phyloP scores from a whole-genome alignment of 2,329 filamentous ascomycete genomes.

The Ophiocordyceps camponoti-leonardi region DNA sequence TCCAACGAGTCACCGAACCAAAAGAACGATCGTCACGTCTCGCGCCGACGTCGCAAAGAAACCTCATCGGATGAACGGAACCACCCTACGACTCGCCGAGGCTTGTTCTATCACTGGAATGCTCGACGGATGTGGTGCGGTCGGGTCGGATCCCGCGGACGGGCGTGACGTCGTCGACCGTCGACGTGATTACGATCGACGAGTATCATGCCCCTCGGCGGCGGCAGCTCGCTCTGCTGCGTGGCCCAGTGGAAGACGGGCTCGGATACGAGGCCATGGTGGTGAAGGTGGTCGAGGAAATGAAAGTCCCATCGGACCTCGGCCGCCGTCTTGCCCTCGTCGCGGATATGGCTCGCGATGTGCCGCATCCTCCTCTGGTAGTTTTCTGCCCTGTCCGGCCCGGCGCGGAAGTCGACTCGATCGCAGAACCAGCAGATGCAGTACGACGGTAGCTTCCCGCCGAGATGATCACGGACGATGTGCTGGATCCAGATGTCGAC shows the following conservation, averaged over 20 bases:
- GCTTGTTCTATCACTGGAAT: no score
- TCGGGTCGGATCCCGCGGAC: slow-evolving; percentile 6
- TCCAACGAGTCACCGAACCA: no score
- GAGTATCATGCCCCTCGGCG: neutral
- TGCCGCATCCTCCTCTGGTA: slow-evolving; percentile 29
- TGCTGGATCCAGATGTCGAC: slow-evolving; percentile 28
- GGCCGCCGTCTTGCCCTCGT: slow-evolving; percentile 5
- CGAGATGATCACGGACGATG: slow-evolving; percentile 18
- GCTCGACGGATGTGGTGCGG: neutral
- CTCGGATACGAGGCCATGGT: slow-evolving; percentile 10
- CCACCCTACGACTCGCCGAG: neutral
- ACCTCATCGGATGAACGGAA: neutral
- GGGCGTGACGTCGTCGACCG: neutral
- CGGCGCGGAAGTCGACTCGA: slow-evolving; percentile 11
- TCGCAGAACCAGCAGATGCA: slow-evolving; percentile 35
- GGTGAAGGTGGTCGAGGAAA: slow-evolving; percentile 20
- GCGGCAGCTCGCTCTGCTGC: slow-evolving; percentile 6
- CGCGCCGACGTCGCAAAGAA: no score
- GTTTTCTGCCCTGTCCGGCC: neutral
- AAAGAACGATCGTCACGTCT: no score
- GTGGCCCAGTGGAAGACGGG: slow-evolving; percentile 7
- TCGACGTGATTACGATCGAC: neutral
- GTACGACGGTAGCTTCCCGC: slow-evolving; percentile 13
- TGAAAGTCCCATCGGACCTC: slow-evolving; percentile 21
- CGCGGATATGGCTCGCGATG: slow-evolving; percentile 25